phyloP scores from a whole-genome alignment of 495 filamentous ascomycete genomes.

The Peziza echinospora region DNA sequence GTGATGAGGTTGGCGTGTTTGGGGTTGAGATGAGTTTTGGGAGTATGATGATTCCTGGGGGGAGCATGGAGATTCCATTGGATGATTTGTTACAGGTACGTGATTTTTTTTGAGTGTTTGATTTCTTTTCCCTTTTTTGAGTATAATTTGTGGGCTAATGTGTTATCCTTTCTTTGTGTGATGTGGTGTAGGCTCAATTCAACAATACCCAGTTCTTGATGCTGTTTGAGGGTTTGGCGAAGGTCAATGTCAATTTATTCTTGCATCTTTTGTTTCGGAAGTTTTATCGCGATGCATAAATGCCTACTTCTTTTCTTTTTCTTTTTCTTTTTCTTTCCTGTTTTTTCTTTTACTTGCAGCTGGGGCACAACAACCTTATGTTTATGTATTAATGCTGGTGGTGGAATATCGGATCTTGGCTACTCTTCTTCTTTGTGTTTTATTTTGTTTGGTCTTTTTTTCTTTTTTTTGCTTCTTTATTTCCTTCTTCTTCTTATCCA shows the following conservation, averaged over 20 bases:
- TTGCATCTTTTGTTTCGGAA: conserved; percentile 94
- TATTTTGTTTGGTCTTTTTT: no score
- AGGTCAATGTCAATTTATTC: conserved; percentile 87
- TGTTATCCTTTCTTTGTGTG: conserved; percentile 83
- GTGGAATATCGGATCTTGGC: no score
- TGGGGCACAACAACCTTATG: no score
- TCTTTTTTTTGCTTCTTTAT: no score
- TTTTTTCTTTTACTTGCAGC: no score
- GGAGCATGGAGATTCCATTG: conserved; percentile 68
- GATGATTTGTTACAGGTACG: conserved; percentile 73
- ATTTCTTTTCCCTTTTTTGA: background rate
- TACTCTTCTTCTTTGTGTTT: no score
- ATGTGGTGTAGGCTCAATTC: conserved; percentile 82
- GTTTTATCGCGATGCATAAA: conserved; percentile 51
- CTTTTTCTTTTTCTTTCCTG: conserved; percentile 5
- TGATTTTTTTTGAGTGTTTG: background rate
- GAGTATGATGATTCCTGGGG: conserved; percentile 88
- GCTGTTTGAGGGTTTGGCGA: conserved; percentile 69
- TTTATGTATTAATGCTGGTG: no score
- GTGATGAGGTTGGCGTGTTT: conserved; percentile 88
- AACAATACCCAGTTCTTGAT: conserved; percentile 88
- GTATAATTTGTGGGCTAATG: no score
- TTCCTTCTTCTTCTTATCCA: no score
- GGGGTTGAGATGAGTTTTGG: conserved; percentile 76
- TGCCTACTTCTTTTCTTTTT: conserved; percentile 6